These are phyloP conservation scores for Dactylorhiza incarnata DNA, from an alignment of 106 monocot species.

Conservation along the genomic window DNA sequence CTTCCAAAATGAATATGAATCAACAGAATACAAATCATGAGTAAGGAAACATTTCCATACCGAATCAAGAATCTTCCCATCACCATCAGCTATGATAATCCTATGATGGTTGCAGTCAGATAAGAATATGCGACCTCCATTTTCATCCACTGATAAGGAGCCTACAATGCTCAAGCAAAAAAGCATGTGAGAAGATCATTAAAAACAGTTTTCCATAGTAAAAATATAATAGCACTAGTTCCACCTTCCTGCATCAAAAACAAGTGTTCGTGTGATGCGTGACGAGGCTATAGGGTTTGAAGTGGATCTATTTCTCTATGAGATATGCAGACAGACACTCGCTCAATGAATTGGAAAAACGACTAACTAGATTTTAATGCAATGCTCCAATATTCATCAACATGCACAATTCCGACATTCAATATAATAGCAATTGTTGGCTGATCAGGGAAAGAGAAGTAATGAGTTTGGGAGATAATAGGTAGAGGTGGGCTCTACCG, in stretches of 20 bases:
- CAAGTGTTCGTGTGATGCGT: too few relatives aligned
- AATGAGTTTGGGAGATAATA: too few relatives aligned
- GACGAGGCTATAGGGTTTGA: too few relatives aligned
- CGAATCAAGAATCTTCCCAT: conserved; percentile 72
- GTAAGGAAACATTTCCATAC: conserved; percentile 29
- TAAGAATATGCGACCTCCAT: conserved; percentile 64
- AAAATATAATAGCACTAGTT: neutral
- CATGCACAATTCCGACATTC: too few relatives aligned
- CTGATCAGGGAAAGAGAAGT: too few relatives aligned
- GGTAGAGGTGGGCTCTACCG: too few relatives aligned
- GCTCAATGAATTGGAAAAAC: too few relatives aligned
- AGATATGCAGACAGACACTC: too few relatives aligned
- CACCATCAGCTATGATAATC: conserved; percentile 56
- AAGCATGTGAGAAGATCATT: neutral
- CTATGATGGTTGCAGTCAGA: conserved; percentile 90
- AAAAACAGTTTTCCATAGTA: neutral
- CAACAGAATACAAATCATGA: neutral
- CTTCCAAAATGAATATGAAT: neutral
- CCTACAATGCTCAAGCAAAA: conserved; percentile 28
- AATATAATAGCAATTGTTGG: too few relatives aligned
- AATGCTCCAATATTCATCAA: too few relatives aligned
- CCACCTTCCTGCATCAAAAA: neutral
- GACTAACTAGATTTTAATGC: too few relatives aligned
- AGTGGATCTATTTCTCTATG: too few relatives aligned
- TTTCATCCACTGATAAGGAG: conserved; percentile 73